A percentile compares a stretch with the other conserved stretches of the same genome.
These are phyloP conservation scores for Pterocarpus macrocarpus DNA, from an alignment of 306 rosid species.

Conservation along the genomic window DNA sequence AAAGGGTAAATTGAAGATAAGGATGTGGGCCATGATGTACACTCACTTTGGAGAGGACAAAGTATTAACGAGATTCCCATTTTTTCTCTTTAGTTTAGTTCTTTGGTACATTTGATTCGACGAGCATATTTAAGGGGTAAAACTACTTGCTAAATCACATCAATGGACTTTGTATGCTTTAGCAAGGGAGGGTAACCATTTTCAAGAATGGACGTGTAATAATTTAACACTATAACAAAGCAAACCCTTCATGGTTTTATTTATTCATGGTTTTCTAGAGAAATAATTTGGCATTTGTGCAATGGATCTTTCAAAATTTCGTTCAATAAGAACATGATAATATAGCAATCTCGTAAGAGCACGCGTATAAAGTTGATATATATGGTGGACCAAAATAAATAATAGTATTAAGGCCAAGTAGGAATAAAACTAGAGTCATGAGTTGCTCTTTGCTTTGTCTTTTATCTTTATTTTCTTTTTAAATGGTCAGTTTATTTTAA, in stretches of 20 bases:
- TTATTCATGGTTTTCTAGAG: slow-evolving; percentile 51
- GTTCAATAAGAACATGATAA: slow-evolving; percentile 41
- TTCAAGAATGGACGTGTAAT: slow-evolving; percentile 16
- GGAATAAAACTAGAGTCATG: slow-evolving; percentile 31
- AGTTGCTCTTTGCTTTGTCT: slow-evolving; percentile 35
- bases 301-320: slow-evolving; percentile 42
- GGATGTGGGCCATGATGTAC: slow-evolving; percentile 58
- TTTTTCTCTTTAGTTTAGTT: slow-evolving; percentile 35
- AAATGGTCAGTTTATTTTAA: slow-evolving; percentile 35
- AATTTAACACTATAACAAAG: slow-evolving; percentile 17
- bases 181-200: slow-evolving; percentile 11
- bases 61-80: slow-evolving; percentile 50
- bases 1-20: slow-evolving; percentile 53
- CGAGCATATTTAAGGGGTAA: slow-evolving; percentile 38
- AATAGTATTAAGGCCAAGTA: slow-evolving; percentile 16
- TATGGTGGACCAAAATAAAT: slow-evolving; percentile 55
- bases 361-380: slow-evolving; percentile 70
- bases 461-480: slow-evolving; percentile 18
- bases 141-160: slow-evolving; percentile 49
- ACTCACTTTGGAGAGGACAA: slow-evolving; percentile 66
- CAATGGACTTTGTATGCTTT: slow-evolving; percentile 17
- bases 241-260: slow-evolving; percentile 19
- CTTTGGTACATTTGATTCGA: slow-evolving; percentile 61
- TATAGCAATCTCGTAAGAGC: slow-evolving; percentile 53
- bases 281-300: slow-evolving; percentile 44